A percentile compares a stretch with the other conserved stretches of the same genome.
Evolutionary conservation across 768 basidiomycete species (phyloP).

Genomic region (Tricholoma hemisulphureum): DNA sequence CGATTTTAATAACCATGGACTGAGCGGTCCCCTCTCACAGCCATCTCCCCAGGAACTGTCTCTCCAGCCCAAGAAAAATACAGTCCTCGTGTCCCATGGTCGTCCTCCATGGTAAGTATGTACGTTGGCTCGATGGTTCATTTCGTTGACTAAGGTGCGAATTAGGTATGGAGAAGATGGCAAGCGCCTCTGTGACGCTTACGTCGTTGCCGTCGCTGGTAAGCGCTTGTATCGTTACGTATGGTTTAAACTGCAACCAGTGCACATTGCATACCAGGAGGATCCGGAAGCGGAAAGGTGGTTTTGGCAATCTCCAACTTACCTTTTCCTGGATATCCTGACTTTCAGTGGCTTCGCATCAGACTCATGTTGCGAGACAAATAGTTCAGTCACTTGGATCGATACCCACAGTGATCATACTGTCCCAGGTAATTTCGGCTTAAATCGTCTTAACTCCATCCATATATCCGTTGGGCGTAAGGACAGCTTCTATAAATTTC

Average conservation of each 20-base stretch:
- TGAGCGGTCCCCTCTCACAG: conserved; percentile 2
- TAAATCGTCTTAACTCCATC: not conserved
- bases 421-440: conserved; percentile 67
- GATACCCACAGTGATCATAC: conserved; percentile 84
- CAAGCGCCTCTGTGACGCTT: conserved; percentile 65
- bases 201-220: conserved; percentile 86
- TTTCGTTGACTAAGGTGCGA: conserved; percentile 4
- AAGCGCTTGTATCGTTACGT: conserved; percentile 16
- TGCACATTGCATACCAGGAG: conserved; percentile 43
- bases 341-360: not conserved
- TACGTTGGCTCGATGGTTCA: not conserved
- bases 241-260: not conserved
- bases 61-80: conserved; percentile 63
- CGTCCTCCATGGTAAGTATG: conserved; percentile 71
- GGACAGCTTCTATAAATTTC: conserved; percentile 93
- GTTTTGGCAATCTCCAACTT: conserved; percentile 10
- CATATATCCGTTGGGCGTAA: conserved; percentile 28
- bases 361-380: conserved; percentile 86
- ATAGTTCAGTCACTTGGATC: conserved; percentile 80
- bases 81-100: conserved; percentile 78
- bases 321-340: not conserved
- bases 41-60: conserved; percentile 21
- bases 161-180: conserved; percentile 80
- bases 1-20: conserved; percentile 14
- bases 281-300: conserved; percentile 87